phyloP scores from a whole-genome alignment of 2,329 filamentous ascomycete genomes.

The Thielaviopsis ethacetica region DNA sequence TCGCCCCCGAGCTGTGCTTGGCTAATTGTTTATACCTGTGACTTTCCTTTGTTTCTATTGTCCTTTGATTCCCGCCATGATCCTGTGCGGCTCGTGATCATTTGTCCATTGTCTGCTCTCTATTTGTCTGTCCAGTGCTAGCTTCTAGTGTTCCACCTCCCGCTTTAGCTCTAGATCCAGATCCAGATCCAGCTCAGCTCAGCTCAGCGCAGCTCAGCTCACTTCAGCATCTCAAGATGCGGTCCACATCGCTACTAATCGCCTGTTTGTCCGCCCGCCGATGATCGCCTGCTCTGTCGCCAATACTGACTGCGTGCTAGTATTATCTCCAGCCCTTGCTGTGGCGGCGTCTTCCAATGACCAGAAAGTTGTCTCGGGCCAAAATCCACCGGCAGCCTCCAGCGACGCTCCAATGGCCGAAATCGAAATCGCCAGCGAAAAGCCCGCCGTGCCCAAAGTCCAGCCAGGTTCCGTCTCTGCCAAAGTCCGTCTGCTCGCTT shows the following conservation, averaged over 20 bases:
- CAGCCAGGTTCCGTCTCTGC: background rate
- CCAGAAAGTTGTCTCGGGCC: background rate
- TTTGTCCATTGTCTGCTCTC: background rate
- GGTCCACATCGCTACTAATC: slow-evolving; percentile 3
- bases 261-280: background rate
- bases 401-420: background rate
- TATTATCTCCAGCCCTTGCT: background rate
- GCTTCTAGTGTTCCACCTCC: background rate
- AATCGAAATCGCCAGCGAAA: background rate
- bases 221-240: background rate
- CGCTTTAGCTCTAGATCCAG: background rate
- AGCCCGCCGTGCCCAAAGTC: background rate
- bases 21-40: background rate
- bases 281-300: background rate
- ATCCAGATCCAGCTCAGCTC: background rate
- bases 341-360: background rate
- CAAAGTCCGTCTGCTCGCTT: background rate
- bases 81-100: background rate
- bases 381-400: background rate
- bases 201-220: background rate
- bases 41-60: background rate
- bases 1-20: slow-evolving; percentile 4
- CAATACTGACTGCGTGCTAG: background rate
- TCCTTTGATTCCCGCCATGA: background rate
- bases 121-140: background rate